These are phyloP conservation scores for Neohortaea acidophila DNA, from an alignment of 495 filamentous ascomycete species.

Conservation along the genomic window DNA sequence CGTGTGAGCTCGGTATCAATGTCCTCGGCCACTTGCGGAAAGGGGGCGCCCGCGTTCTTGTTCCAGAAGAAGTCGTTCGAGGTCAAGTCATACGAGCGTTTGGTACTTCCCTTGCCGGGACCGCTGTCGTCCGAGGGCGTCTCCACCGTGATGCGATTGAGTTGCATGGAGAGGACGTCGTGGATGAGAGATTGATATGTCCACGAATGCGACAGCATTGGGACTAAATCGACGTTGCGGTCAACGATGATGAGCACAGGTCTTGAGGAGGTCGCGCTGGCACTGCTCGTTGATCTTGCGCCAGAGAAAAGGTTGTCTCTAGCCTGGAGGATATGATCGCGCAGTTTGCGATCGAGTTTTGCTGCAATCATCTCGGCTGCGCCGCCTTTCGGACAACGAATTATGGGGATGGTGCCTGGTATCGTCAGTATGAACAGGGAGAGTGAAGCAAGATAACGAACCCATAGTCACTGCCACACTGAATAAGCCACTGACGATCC, in stretches of 20 bases:
- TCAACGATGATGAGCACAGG: constrained; percentile 84
- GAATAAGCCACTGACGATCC: constrained; percentile 85
- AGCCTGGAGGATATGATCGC: constrained; percentile 92
- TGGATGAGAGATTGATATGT: constrained; percentile 94
- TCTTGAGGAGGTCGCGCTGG: constrained; percentile 43
- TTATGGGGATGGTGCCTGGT: constrained; percentile 76
- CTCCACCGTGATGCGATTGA: constrained; percentile 94
- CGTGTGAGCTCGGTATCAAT: constrained; percentile 82
- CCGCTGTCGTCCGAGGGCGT: constrained; percentile 59
- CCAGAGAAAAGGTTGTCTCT: constrained; percentile 85
- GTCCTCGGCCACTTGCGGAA: constrained; percentile 92
- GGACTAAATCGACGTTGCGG: constrained; percentile 85
- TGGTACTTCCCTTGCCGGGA: constrained; percentile 53
- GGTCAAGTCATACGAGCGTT: constrained; percentile 77
- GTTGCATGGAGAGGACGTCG: constrained; percentile 82
- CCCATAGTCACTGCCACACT: constrained; percentile 96
- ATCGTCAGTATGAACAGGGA: background rate
- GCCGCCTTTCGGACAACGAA: constrained; percentile 39
- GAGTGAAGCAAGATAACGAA: constrained; percentile 24
- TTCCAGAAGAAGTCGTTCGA: constrained; percentile 96
- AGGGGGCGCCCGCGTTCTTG: constrained; percentile 80
- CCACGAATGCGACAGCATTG: constrained; percentile 99
- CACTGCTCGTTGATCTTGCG: constrained; percentile 15
- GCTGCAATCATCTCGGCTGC: constrained; percentile 89
- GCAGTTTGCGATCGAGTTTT: constrained; percentile 85